Conservation (phyloP, 306 rosid genomes). For the Carpinus viminea region DNA sequence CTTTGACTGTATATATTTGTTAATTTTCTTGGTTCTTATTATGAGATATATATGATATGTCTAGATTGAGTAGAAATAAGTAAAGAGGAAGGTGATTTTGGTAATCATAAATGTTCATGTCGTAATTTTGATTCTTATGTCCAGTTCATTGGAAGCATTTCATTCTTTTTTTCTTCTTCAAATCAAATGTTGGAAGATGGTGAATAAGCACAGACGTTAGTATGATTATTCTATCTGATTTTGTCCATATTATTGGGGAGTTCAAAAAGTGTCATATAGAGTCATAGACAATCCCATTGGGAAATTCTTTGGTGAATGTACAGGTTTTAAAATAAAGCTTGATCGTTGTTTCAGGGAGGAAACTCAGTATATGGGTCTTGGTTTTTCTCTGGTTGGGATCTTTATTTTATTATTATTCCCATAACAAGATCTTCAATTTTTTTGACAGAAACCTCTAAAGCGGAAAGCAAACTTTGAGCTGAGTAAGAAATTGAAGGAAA, state of each 20-base stretch:
- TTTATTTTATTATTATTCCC: background rate
- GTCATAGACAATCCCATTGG: slow-evolving; percentile 67
- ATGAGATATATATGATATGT: background rate
- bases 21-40: too few relatives aligned
- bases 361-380: slow-evolving; percentile 25
- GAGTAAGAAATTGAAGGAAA: too few relatives aligned
- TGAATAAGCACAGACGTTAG: too few relatives aligned
- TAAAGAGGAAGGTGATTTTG: background rate
- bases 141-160: background rate
- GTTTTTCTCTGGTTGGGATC: slow-evolving; percentile 2
- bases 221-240: background rate
- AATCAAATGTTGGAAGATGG: background rate
- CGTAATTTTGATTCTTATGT: background rate
- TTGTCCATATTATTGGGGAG: slow-evolving; percentile 62
- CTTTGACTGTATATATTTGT: too few relatives aligned
- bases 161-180: background rate
- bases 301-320: slow-evolving; percentile 88
- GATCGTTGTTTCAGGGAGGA: slow-evolving; percentile 92
- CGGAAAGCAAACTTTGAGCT: too few relatives aligned
- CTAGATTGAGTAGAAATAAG: background rate
- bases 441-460: slow-evolving; percentile 83
- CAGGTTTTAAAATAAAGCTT: slow-evolving; percentile 83
- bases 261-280: slow-evolving; percentile 91
- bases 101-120: background rate
- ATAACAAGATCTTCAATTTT: background rate